A percentile compares a stretch with the other conserved stretches of the same genome.
phyloP scores from a whole-genome alignment of 1,139 yeast species.

The Lodderomyces metapsilosis region DNA sequence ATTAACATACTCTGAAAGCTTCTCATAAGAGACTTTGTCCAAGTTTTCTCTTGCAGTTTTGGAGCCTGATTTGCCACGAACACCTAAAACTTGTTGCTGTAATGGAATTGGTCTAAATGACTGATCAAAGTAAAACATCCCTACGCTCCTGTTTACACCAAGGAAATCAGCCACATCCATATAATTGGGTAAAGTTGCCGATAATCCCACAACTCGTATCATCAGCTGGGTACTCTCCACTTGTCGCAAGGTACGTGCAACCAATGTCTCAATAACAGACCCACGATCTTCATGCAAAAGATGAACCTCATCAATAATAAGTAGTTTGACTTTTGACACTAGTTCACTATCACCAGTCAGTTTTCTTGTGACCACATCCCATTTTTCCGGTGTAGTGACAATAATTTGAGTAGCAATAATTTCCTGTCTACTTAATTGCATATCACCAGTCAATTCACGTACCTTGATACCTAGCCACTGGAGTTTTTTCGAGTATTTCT shows the following conservation, averaged over 20 bases:
- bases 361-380: constrained; percentile 98
- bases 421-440: constrained; percentile 87
- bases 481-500: constrained; percentile 75
- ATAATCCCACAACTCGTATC: constrained; percentile 94
- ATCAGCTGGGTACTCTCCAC: constrained; percentile 91
- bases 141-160: constrained; percentile 85
- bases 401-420: constrained; percentile 83
- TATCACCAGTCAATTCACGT: constrained; percentile 92
- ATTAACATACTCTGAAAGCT: constrained; percentile 62
- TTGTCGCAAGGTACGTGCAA: constrained; percentile 91
- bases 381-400: constrained; percentile 96
- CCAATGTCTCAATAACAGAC: constrained; percentile 92
- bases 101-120: constrained; percentile 93
- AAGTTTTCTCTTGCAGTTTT: constrained; percentile 73
- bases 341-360: constrained; percentile 82
- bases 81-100: constrained; percentile 85
- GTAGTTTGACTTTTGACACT: constrained; percentile 76
- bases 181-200: constrained; percentile 94
- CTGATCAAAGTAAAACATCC: constrained; percentile 92
- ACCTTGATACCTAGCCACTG: constrained; percentile 85
- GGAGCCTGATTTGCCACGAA: constrained; percentile 72
- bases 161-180: constrained; percentile 94
- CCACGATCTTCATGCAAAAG: constrained; percentile 97
- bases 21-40: constrained; percentile 76
- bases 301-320: constrained; percentile 96